These are phyloP conservation scores for Trichoderma brevicompactum DNA, from an alignment of 2,329 filamentous ascomycete genomes.

Conservation along the genomic window DNA sequence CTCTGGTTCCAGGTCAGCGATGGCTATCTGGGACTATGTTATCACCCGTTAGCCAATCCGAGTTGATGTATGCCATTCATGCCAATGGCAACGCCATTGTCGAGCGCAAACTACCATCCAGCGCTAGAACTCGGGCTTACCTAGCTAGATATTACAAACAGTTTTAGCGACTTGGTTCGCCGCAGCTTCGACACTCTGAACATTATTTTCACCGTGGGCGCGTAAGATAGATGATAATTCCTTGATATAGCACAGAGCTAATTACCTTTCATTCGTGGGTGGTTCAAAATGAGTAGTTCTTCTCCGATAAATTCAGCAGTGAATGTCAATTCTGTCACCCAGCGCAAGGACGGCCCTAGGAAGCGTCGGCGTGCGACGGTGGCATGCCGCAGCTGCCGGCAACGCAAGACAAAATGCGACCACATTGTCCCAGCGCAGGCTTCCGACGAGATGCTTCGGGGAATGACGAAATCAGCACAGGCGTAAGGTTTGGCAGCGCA, in stretches of 20 bases:
- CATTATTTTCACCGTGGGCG: background rate
- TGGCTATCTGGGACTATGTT: background rate
- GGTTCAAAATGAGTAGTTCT: background rate
- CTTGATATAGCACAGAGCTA: background rate
- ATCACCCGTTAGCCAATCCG: background rate
- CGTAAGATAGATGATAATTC: background rate
- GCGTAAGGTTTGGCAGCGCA: background rate
- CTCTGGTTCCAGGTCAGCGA: background rate
- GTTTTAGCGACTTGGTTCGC: background rate
- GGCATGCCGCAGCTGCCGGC: conserved; percentile 23
- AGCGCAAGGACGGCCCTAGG: conserved; percentile 19
- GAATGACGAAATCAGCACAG: conserved; percentile 20
- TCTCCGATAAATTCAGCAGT: background rate
- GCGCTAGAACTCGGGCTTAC: too few species aligned
- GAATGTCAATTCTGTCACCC: background rate
- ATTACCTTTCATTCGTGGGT: background rate
- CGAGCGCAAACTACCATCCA: background rate
- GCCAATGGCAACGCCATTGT: background rate
- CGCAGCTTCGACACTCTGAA: background rate
- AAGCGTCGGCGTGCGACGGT: conserved; percentile 21
- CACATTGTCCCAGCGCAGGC: conserved; percentile 25
- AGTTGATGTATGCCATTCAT: background rate
- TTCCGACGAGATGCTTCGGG: conserved; percentile 21
- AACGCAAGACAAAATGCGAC: conserved; percentile 25
- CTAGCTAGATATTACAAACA: background rate